A percentile compares a stretch with the other conserved stretches of the same genome.
These are phyloP conservation scores for Glarea lozoyensis DNA, from an alignment of 495 filamentous ascomycete genomes.

Conservation along the genomic window DNA sequence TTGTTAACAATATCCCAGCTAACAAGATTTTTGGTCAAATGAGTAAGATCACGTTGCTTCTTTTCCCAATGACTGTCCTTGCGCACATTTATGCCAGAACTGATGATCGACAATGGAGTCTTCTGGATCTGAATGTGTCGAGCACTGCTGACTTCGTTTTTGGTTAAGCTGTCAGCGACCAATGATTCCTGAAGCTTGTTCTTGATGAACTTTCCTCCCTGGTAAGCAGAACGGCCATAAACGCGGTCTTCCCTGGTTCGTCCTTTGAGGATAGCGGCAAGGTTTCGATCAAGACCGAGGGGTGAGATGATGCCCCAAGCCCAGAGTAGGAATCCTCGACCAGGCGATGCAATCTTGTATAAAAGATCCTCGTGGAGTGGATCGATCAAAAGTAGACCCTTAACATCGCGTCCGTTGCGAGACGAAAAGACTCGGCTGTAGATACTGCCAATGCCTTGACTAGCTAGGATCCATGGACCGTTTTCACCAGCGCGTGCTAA, in stretches of 20 bases:
- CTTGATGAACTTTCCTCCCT: conserved; percentile 73
- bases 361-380: conserved; percentile 80
- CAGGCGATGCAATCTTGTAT: conserved; percentile 49
- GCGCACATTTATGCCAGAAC: conserved; percentile 53
- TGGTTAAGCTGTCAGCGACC: conserved; percentile 72
- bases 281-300: conserved; percentile 69
- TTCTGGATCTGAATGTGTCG: conserved; percentile 64
- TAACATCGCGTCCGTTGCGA: conserved; percentile 60
- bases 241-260: conserved; percentile 76
- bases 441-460: conserved; percentile 71
- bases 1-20: conserved; percentile 80
- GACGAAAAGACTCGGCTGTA: conserved; percentile 85
- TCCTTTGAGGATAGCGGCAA: conserved; percentile 69
- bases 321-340: conserved; percentile 79
- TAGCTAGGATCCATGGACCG: conserved; percentile 64
- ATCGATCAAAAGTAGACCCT: conserved; percentile 79
- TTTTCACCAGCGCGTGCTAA: conserved; percentile 70
- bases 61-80: conserved; percentile 61
- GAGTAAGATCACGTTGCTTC: conserved; percentile 74
- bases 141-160: conserved; percentile 68
- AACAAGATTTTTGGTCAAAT: conserved; percentile 63
- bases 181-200: conserved; percentile 89
- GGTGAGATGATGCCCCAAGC: conserved; percentile 75
- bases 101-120: conserved; percentile 72
- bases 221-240: conserved; percentile 66